phyloP scores from a whole-genome alignment of 371 early-diverging fungal species.

The Apophysomyces elegans region DNA sequence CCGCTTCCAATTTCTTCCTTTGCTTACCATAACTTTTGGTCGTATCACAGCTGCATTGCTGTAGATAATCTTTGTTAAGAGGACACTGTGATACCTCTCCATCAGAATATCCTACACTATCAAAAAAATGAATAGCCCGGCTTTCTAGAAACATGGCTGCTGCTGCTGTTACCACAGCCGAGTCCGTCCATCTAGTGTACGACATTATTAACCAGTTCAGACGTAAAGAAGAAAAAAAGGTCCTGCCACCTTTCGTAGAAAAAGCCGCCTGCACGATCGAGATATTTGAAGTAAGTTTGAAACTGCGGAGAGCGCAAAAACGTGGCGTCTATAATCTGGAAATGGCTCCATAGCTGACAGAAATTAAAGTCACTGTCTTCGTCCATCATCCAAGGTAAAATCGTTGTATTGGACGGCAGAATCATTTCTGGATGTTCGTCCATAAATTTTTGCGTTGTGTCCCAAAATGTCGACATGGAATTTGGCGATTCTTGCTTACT shows the following conservation, averaged over 20 bases:
- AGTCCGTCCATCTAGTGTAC: slow-evolving; percentile 54
- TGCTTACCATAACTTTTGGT: slow-evolving; percentile 31
- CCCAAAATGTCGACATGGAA: slow-evolving; percentile 22
- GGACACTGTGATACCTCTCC: slow-evolving; percentile 50
- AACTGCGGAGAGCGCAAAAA: slow-evolving; percentile 79
- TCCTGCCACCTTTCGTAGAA: slow-evolving; percentile 83
- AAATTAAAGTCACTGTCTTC: slow-evolving; percentile 50
- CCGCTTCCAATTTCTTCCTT: neutral
- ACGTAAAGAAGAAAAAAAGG: neutral
- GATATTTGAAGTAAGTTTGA: slow-evolving; percentile 73
- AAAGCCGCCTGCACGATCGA: slow-evolving; percentile 88
- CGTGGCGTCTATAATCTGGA: slow-evolving; percentile 72
- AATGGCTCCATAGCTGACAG: slow-evolving; percentile 78
- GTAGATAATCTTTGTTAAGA: slow-evolving; percentile 16
- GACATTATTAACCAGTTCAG: neutral
- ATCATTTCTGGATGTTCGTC: slow-evolving; percentile 13
- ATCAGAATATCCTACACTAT: slow-evolving; percentile 80
- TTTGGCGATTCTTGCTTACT: slow-evolving; percentile 18
- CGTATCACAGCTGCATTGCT: slow-evolving; percentile 39
- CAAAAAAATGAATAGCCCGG: slow-evolving; percentile 87
- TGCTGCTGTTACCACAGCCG: slow-evolving; percentile 77
- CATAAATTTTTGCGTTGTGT: slow-evolving; percentile 23
- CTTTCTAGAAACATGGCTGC: slow-evolving; percentile 80
- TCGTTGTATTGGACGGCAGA: slow-evolving; percentile 19
- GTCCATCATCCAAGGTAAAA: slow-evolving; percentile 40